Conservation (phyloP, 495 filamentous ascomycete species). For the Annulohypoxylon moriforme region DNA sequence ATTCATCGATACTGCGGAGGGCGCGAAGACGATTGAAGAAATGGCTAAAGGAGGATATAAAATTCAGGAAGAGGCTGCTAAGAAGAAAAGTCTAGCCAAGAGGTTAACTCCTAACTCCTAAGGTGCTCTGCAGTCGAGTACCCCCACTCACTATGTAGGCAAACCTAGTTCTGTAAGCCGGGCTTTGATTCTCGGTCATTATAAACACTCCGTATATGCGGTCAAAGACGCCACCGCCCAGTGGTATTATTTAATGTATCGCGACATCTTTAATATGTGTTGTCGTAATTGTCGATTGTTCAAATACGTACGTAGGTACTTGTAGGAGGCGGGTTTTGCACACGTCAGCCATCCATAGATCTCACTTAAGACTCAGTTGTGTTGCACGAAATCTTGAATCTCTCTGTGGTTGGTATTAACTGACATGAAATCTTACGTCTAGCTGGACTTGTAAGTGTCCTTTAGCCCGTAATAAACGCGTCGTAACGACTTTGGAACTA, state of each 20-base stretch:
- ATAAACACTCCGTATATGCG: neutral
- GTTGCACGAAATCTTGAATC: neutral
- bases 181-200: neutral
- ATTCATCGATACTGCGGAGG: slow-evolving; percentile 13
- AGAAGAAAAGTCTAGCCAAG: slow-evolving; percentile 3
- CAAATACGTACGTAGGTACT: too few relatives aligned
- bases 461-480: slow-evolving; percentile 12
- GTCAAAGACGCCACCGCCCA: neutral
- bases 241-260: neutral
- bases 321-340: neutral
- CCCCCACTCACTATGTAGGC: neutral
- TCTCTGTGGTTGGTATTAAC: neutral
- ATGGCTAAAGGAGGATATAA: slow-evolving; percentile 3
- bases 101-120: neutral
- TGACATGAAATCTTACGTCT: too few relatives aligned
- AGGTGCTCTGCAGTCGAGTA: neutral
- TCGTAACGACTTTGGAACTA: slow-evolving; percentile 1
- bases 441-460: too few relatives aligned
- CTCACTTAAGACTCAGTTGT: neutral
- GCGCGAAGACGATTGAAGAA: slow-evolving; percentile 5
- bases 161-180: neutral
- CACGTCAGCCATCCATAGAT: neutral
- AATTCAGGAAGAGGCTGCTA: neutral
- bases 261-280: neutral
- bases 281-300: neutral